Base-by-base conservation (phyloP, 345 rosid species). In the Salix arbutifolia region DNA sequence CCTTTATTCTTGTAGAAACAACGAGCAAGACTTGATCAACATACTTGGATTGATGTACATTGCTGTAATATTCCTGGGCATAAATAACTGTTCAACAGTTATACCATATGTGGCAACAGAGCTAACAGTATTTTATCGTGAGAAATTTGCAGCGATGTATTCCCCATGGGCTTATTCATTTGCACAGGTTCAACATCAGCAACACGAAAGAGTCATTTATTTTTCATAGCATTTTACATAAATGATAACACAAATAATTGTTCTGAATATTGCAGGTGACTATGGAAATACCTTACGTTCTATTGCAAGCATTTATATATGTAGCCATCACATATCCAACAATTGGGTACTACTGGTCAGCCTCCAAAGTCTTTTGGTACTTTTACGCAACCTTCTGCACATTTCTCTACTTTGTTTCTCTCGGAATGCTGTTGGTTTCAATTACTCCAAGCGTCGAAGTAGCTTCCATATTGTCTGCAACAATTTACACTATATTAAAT, bases 341-440 rank as follows among this genome's bases (percentile, higher is more conserved):
- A 26, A 70, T 74, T 4, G 74, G 74, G 8, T 71, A 19, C 37
- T 65, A 40, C 13, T 80, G 76, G 80, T 44, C 77, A 2, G 66
- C 66, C 8, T 66, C 58, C 16, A 84, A 84, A 71, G 72, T 84
- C 52, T 71, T 71, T 8, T 81, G 83, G 82, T 80, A 53, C 67
- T 72, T 75, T 67, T 78, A 71, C 37, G 67, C 68, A 53, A 74
- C 44, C 17, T 76, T 84, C 71, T 72, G 80, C 25, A 58, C 82
- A 3, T 71, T 80, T 38, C 69, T 81, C 2, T 84, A 69, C 78
- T 84, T 78, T 61, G 74, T 50, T 8, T 84, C 72, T 71, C 64
- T 77, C 7, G 86, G 86, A 0, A 80, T 80, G 86, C 25, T 84
- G 74, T 38, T 80, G 1, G 68, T 80, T n/a, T 69, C 84, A 13